These are phyloP conservation scores for Trichosporon sp. DNA, from an alignment of 1,284 basidiomycete genomes.

Conservation along the genomic window DNA sequence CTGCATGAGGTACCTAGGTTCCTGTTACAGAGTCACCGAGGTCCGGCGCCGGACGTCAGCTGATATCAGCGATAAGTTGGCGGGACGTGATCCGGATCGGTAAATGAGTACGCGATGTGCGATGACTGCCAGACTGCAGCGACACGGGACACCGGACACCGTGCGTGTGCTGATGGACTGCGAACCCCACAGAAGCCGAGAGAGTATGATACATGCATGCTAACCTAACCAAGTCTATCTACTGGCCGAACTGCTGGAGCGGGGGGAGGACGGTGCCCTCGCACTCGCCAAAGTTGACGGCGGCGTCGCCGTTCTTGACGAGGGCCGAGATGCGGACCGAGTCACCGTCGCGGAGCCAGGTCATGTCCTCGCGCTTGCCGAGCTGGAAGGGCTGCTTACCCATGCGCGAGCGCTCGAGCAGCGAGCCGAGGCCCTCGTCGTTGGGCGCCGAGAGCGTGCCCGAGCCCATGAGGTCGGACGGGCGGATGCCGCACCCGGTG, in stretches of 20 bases:
- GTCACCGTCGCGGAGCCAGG: constrained; percentile 23
- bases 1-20: too few relatives aligned
- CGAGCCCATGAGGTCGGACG: constrained; percentile 30
- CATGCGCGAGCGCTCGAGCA: constrained; percentile 21
- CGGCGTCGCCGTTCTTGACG: constrained; percentile 14
- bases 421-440: constrained; percentile 21
- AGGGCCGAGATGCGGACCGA: constrained; percentile 11
- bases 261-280: constrained; percentile 21
- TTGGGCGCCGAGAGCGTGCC: constrained; percentile 28
- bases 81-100: too few relatives aligned
- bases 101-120: too few relatives aligned
- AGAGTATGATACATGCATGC: not conserved
- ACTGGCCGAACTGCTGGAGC: not conserved
- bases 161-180: too few relatives aligned
- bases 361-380: constrained; percentile 21
- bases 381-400: constrained; percentile 18
- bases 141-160: too few relatives aligned
- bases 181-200: too few relatives aligned
- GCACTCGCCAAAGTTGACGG: constrained; percentile 19
- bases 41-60: too few relatives aligned
- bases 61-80: too few relatives aligned
- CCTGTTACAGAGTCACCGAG: too few relatives aligned
- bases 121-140: too few relatives aligned
- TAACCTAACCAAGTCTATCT: not conserved
- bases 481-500: constrained; percentile 24